Conservation (phyloP, 352 stramenopile genomes). For the Plasmopara halstedii region DNA sequence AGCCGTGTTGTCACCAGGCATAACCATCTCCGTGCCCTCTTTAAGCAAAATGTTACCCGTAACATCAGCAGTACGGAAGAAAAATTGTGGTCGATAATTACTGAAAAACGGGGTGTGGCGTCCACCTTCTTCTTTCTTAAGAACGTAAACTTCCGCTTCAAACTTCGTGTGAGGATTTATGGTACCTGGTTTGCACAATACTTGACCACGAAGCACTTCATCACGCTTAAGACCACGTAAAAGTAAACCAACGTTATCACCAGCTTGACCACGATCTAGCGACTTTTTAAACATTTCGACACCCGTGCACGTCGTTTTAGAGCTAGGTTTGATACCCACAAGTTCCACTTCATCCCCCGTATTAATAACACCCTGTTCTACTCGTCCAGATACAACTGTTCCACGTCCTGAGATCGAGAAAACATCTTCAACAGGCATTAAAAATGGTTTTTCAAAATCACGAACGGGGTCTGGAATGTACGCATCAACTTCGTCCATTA, state of each 20-base stretch:
- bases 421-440: conserved; percentile 96
- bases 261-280: conserved; percentile 89
- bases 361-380: conserved; percentile 88
- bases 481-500: conserved; percentile 88
- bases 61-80: conserved; percentile 94
- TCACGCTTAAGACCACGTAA: conserved; percentile 93
- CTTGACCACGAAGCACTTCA: conserved; percentile 88
- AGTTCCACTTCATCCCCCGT: conserved; percentile 45
- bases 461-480: conserved; percentile 85
- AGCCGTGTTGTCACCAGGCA: conserved; percentile 95
- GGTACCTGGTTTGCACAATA: conserved; percentile 83
- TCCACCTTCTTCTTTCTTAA: conserved; percentile 95
- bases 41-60: conserved; percentile 87
- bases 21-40: conserved; percentile 88
- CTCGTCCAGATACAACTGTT: conserved; percentile 94
- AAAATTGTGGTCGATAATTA: conserved; percentile 97
- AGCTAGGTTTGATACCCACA: conserved; percentile 30
- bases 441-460: conserved; percentile 94
- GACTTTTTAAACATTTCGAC: conserved; percentile 98
- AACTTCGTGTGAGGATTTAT: conserved; percentile 90
- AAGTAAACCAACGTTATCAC: conserved; percentile 94
- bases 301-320: conserved; percentile 64
- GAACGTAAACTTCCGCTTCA: conserved; percentile 93
- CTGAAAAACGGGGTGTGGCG: conserved; percentile 96
- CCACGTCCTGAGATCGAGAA: conserved; percentile 96